Base-by-base conservation (phyloP, 108 stramenopile species). In the Conticribra guillardii region DNA sequence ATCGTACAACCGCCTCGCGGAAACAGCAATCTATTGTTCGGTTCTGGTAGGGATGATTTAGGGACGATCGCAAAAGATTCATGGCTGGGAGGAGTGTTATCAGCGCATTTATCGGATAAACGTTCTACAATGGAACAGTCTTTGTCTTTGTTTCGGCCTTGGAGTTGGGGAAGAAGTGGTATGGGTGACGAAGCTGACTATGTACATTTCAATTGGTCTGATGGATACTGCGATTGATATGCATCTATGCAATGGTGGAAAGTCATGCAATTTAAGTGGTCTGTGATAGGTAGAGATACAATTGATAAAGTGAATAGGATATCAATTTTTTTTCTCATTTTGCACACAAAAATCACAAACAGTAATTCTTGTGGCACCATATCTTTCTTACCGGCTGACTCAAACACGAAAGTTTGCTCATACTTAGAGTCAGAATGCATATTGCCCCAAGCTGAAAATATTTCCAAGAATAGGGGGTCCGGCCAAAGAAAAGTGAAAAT, bases 1-100 rank as follows among this genome's bases (percentile, higher is more conserved):
- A 21, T 23, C 22, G 33, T 83, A 17, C 47, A 63, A 51, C 82
- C 82, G 22, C 77, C 77, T n/a, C 26, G 74, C 60, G 62, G 69
- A 9, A 74, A 82, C 47, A 16, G 46, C 8, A 37, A 62, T 22
- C 37, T 64, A 5, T 41, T 55, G 4, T 27, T 34, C 26, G 76
- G 71, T 24, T 7, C 18, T n/a, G n/a, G n/a, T n/a, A n/a, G n/a
- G 1, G 19, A 30, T 41, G 24, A 52, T 34, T 71, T 66, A 23
- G 79, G 74, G 16, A 56, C 64, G 11, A 46, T 80, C 24, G 22
- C 65, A 4, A 81, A 76, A 64, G 64, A 62, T 3, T 60, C 79
- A 27, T 84, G 83, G 83, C 29, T 80, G 4, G 83, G 83, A 32
- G 75, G 83, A n/a, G 83, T 84, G 29, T 29, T 84, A 3, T 61